A percentile compares a stretch with the other conserved stretches of the same genome.
These are phyloP conservation scores for Alternaria hordeiaustralica DNA, from an alignment of 2,329 filamentous ascomycete genomes.

Conservation along the genomic window DNA sequence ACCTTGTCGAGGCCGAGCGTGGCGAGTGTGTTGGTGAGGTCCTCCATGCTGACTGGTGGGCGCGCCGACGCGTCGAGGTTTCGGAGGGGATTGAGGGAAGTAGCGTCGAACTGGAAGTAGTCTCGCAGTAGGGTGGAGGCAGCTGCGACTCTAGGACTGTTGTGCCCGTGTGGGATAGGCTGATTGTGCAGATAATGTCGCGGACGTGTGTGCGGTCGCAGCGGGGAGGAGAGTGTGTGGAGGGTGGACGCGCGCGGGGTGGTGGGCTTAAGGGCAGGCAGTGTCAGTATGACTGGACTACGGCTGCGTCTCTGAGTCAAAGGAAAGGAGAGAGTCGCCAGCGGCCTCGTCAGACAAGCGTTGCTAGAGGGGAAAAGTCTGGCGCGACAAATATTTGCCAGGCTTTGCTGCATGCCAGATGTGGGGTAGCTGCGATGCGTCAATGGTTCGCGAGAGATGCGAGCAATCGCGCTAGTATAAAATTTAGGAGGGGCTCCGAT, in stretches of 20 bases:
- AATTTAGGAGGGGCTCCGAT: constrained; percentile 33
- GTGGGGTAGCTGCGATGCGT: constrained; percentile 37
- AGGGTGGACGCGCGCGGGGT: constrained; percentile 4
- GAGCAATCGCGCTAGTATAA: constrained; percentile 28
- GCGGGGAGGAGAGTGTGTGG: constrained; percentile 3
- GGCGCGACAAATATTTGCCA: constrained; percentile 20
- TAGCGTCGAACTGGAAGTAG: constrained; percentile 21
- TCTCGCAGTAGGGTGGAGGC: constrained; percentile 12
- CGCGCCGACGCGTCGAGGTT: constrained; percentile 35
- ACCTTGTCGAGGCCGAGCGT: constrained; percentile 48
- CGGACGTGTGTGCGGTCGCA: constrained; percentile 7
- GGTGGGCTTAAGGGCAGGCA: neutral
- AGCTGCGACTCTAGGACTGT: neutral
- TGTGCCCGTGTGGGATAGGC: constrained; percentile 4
- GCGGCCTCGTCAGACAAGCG: constrained; percentile 34
- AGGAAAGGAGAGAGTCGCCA: constrained; percentile 39
- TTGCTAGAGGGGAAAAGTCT: constrained; percentile 36
- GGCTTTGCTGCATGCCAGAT: constrained; percentile 36
- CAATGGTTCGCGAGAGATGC: constrained; percentile 25
- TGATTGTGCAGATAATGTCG: constrained; percentile 8
- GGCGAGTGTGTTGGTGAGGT: constrained; percentile 46
- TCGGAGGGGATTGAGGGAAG: constrained; percentile 27
- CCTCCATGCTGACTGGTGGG: constrained; percentile 40
- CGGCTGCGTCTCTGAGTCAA: constrained; percentile 35
- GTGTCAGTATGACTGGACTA: constrained; percentile 13